Evolutionary conservation across 2,329 filamentous ascomycete species (phyloP).

Genomic region (Ascochyta lentis): DNA sequence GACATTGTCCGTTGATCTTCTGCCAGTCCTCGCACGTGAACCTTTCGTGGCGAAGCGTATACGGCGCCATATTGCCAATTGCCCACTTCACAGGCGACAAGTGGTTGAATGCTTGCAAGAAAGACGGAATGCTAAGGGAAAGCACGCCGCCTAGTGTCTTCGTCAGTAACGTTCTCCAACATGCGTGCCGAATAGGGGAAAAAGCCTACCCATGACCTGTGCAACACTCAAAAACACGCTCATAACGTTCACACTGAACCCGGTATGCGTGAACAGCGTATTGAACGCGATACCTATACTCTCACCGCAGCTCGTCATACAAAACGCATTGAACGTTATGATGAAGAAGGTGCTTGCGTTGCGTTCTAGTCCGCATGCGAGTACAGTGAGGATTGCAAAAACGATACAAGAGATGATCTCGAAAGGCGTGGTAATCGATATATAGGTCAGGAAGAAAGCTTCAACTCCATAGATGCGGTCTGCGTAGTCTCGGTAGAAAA

Average conservation of each 20-base stretch:
- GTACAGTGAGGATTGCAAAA: constrained; percentile 68
- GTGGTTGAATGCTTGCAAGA: constrained; percentile 74
- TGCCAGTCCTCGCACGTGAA: constrained; percentile 71
- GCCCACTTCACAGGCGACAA: constrained; percentile 75
- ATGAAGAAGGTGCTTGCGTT: constrained; percentile 72
- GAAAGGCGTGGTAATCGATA: constrained; percentile 73
- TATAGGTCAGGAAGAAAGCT: constrained; percentile 74
- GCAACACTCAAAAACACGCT: constrained; percentile 73
- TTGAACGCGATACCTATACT: constrained; percentile 82
- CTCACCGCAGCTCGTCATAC: constrained; percentile 76
- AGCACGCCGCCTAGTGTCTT: constrained; percentile 63
- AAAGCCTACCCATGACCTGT: constrained; percentile 64
- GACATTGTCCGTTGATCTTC: constrained; percentile 66
- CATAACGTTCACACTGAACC: constrained; percentile 77
- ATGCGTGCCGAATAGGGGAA: neutral
- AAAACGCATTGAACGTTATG: constrained; percentile 72
- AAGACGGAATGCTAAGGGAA: constrained; percentile 70
- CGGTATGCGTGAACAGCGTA: constrained; percentile 75
- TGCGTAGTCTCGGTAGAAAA: constrained; percentile 78
- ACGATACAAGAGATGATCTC: constrained; percentile 70
- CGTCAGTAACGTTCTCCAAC: constrained; percentile 5
- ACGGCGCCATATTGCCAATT: constrained; percentile 70
- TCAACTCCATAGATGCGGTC: constrained; percentile 75
- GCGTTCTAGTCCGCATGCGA: constrained; percentile 70
- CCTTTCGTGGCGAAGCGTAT: constrained; percentile 64